phyloP scores from a whole-genome alignment of 164 flowering plant species.

The Santalum album region DNA sequence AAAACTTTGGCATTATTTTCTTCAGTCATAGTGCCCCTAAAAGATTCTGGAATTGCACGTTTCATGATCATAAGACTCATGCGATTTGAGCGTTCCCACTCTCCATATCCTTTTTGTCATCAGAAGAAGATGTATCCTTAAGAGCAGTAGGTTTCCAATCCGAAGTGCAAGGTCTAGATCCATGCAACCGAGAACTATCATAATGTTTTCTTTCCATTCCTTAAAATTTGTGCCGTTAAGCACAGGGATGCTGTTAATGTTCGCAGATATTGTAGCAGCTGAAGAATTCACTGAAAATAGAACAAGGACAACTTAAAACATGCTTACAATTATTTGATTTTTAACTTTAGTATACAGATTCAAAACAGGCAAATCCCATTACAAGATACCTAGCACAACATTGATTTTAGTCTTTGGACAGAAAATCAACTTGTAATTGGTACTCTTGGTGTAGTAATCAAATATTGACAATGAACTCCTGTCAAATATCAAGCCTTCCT shows the following conservation, averaged over 20 bases:
- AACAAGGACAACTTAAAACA: neutral
- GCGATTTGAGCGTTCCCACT: conserved; percentile 1
- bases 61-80: neutral
- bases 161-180: too few relatives aligned
- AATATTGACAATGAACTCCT: too few relatives aligned
- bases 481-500: neutral
- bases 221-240: too few relatives aligned
- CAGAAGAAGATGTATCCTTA: neutral
- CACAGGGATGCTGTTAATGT: too few relatives aligned
- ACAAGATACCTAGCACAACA: too few relatives aligned
- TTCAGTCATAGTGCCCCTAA: neutral
- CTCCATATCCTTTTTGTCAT: neutral
- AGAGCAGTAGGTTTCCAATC: neutral
- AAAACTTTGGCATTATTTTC: neutral
- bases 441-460: neutral
- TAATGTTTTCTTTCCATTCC: too few relatives aligned
- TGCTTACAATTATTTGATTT: neutral
- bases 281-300: neutral
- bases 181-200: too few relatives aligned
- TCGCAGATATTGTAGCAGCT: neutral
- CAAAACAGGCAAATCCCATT: neutral
- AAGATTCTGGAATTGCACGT: neutral
- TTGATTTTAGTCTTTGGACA: neutral
- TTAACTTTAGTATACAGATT: neutral
- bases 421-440: neutral